Evolutionary conservation across 208 protist genomes (phyloP).

Genomic region (Leishmania tarentolae): DNA sequence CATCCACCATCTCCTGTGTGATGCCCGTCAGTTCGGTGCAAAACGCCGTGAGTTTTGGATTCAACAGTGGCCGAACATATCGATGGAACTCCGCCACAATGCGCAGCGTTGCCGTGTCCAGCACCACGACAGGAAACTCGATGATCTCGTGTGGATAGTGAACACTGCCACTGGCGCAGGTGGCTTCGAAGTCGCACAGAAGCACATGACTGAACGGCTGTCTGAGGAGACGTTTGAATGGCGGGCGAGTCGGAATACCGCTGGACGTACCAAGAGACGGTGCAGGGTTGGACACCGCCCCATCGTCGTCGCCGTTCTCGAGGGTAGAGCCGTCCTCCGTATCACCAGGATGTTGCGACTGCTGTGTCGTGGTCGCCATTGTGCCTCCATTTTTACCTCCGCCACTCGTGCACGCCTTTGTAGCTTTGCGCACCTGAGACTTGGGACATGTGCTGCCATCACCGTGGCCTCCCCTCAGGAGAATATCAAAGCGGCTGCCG

Average conservation of each 20-base stretch:
- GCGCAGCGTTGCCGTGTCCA: constrained; percentile 70
- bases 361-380: background rate
- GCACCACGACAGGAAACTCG: constrained; percentile 94
- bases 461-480: constrained; percentile 31
- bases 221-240: constrained; percentile 40
- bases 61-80: constrained; percentile 86
- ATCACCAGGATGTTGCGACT: constrained; percentile 9
- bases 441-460: constrained; percentile 25
- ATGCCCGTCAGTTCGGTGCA: constrained; percentile 96
- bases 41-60: constrained; percentile 88
- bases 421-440: constrained; percentile 40
- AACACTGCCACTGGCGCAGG: constrained; percentile 72
- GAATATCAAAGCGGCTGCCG: constrained; percentile 65
- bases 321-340: background rate
- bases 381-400: background rate
- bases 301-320: constrained; percentile 3
- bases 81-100: constrained; percentile 87
- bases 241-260: constrained; percentile 34
- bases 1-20: constrained; percentile 90
- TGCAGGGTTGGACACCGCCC: background rate
- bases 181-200: constrained; percentile 94
- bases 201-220: constrained; percentile 92
- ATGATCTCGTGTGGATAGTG: constrained; percentile 95
- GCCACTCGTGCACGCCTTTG: constrained; percentile 29
- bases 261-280: constrained; percentile 13